phyloP scores from a whole-genome alignment of 2,329 filamentous ascomycete genomes.

The Claviceps sorghi region DNA sequence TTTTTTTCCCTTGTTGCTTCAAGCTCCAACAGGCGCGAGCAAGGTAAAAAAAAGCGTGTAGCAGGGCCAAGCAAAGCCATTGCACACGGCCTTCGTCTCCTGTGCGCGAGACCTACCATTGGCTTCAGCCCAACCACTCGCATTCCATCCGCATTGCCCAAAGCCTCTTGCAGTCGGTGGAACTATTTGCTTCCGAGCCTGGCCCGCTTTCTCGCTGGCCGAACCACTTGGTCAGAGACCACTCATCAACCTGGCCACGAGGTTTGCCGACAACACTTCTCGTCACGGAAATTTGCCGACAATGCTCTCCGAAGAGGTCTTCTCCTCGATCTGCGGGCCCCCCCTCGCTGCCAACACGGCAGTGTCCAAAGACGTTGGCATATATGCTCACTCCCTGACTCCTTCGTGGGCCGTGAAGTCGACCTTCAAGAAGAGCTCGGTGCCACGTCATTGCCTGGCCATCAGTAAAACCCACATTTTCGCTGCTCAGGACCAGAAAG shows the following conservation, averaged over 20 bases:
- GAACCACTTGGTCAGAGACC: neutral
- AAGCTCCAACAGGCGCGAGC: neutral
- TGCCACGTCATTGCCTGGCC: conserved; percentile 64
- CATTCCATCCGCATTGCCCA: neutral
- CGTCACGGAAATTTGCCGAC: neutral
- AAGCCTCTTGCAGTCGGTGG: neutral
- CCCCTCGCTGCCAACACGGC: conserved; percentile 47
- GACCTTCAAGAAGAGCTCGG: conserved; percentile 83
- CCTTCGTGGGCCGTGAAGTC: conserved; percentile 61
- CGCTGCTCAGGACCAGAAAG: conserved; percentile 80
- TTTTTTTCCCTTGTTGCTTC: neutral
- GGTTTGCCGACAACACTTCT: neutral
- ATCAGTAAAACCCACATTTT: conserved; percentile 75
- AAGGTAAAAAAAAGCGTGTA: neutral
- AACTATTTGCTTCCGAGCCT: neutral
- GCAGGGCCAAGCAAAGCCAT: neutral
- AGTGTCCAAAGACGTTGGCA: conserved; percentile 64
- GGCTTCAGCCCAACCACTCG: neutral
- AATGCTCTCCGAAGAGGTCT: conserved; percentile 48
- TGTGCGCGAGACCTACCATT: neutral
- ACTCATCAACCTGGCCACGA: neutral
- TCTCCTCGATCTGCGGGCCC: conserved; percentile 42
- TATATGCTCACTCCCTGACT: conserved; percentile 72
- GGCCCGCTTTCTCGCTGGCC: neutral
- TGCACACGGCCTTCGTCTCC: no score